These are phyloP conservation scores for Trametes maxima DNA, from an alignment of 768 basidiomycete genomes.

Conservation along the genomic window DNA sequence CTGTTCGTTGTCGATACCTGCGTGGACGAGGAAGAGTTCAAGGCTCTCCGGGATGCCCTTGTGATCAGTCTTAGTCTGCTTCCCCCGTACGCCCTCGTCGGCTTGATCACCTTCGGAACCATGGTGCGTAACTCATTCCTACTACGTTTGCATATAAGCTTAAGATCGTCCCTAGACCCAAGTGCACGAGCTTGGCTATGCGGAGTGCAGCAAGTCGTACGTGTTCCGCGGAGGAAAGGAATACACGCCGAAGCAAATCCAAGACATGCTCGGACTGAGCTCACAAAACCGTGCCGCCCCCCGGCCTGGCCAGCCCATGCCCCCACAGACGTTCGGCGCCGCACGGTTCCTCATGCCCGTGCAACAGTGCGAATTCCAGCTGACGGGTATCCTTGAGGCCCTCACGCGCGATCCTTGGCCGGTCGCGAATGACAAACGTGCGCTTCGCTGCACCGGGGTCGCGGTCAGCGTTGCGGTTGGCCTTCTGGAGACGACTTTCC, in stretches of 20 bases:
- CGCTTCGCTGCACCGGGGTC: conserved; percentile 93
- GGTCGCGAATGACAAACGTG: conserved; percentile 91
- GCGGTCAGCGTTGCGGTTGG: conserved; percentile 94
- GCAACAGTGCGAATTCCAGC: conserved; percentile 92
- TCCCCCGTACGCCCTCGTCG: conserved; percentile 93
- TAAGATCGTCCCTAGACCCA: conserved; percentile 63
- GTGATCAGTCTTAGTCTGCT: conserved; percentile 92
- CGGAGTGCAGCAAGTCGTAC: conserved; percentile 96
- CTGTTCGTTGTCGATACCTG: conserved; percentile 98
- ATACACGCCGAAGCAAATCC: conserved; percentile 93
- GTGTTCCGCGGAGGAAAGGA: conserved; percentile 99
- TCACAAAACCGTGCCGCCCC: conserved; percentile 81
- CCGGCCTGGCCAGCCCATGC: conserved; percentile 82
- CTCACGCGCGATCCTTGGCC: conserved; percentile 95
- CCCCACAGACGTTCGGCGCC: conserved; percentile 79
- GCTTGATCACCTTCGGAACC: conserved; percentile 94
- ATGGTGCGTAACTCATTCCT: conserved; percentile 63
- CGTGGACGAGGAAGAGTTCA: conserved; percentile 92
- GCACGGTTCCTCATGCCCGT: conserved; percentile 91
- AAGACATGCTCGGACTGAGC: conserved; percentile 94
- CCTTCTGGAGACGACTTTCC: conserved; percentile 90
- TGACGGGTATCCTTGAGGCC: conserved; percentile 89
- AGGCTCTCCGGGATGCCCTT: conserved; percentile 92
- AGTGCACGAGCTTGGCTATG: conserved; percentile 97
- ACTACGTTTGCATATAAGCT: background rate